A percentile compares a stretch with the other conserved stretches of the same genome.
These are phyloP conservation scores for Xerocomus spinulosus DNA, from an alignment of 768 basidiomycete genomes.

Conservation along the genomic window DNA sequence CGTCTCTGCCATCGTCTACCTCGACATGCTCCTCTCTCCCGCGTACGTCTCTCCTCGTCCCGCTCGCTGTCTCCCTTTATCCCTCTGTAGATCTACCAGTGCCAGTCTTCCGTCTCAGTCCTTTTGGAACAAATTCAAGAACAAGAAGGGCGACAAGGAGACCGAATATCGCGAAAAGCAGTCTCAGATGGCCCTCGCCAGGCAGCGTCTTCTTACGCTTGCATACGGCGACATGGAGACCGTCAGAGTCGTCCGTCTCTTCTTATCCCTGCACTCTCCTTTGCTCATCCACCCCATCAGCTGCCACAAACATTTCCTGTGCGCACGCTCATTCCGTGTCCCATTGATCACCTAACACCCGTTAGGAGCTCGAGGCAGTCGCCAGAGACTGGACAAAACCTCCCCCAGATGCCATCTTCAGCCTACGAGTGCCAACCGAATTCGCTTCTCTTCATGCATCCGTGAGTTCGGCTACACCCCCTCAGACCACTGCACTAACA, in stretches of 20 bases:
- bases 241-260: conserved; percentile 52
- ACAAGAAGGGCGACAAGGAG: conserved; percentile 58
- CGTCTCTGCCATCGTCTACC: conserved; percentile 20
- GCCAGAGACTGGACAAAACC: conserved; percentile 86
- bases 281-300: conserved; percentile 32
- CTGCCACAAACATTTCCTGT: conserved; percentile 67
- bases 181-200: conserved; percentile 62
- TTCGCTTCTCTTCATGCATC: conserved; percentile 81
- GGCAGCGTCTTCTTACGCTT: conserved; percentile 76
- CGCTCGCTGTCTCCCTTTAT: conserved; percentile 24
- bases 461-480: conserved; percentile 40
- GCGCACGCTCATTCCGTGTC: conserved; percentile 21
- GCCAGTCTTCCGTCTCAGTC: conserved; percentile 50
- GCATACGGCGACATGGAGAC: conserved; percentile 86
- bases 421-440: conserved; percentile 80
- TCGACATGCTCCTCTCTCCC: conserved; percentile 73
- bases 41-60: conserved; percentile 48
- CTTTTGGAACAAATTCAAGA: conserved; percentile 66
- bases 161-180: conserved; percentile 51
- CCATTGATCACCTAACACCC: background rate
- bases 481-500: conserved; percentile 19
- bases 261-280: conserved; percentile 2
- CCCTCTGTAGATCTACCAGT: conserved; percentile 55
- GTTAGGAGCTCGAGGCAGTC: conserved; percentile 72
- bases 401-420: conserved; percentile 72